Percentiles rank a stretch among this genome's conserved stretches.
phyloP scores from a whole-genome alignment of 108 stramenopile genomes.

The Cyclotella baltica region DNA sequence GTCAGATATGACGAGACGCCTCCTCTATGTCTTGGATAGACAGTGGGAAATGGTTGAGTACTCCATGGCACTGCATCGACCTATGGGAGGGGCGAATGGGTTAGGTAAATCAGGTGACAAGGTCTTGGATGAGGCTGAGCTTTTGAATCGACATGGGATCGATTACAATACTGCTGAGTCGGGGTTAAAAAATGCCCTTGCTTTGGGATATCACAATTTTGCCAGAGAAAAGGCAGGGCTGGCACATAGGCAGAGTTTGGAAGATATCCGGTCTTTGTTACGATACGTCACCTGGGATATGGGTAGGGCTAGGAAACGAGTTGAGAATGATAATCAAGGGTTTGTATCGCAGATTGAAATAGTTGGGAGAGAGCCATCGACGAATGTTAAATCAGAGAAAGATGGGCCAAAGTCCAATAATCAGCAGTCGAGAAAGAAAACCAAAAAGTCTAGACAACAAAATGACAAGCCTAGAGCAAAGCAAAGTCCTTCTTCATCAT shows the following conservation, averaged over 20 bases:
- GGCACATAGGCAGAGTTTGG: slow-evolving; percentile 19
- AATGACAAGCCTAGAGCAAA: slow-evolving; percentile 8
- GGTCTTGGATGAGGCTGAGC: neutral
- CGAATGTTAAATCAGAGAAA: neutral
- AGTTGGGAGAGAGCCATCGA: slow-evolving; percentile 10
- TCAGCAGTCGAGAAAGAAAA: neutral
- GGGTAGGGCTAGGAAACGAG: slow-evolving; percentile 29
- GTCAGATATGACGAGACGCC: slow-evolving; percentile 34
- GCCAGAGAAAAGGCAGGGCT: slow-evolving; percentile 19
- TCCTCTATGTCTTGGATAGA: slow-evolving; percentile 31
- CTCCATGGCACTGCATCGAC: slow-evolving; percentile 29
- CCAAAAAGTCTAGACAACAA: slow-evolving; percentile 11
- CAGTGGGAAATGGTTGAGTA: slow-evolving; percentile 45
- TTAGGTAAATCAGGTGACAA: slow-evolving; percentile 27
- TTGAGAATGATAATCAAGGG: slow-evolving; percentile 7
- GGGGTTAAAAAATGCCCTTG: slow-evolving; percentile 20
- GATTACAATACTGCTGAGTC: slow-evolving; percentile 17
- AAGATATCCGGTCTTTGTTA: slow-evolving; percentile 33
- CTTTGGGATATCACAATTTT: slow-evolving; percentile 28
- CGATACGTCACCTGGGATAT: slow-evolving; percentile 44
- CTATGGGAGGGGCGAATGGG: slow-evolving; percentile 24
- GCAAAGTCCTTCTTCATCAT: neutral
- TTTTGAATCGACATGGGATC: slow-evolving; percentile 10
- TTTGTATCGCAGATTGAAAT: slow-evolving; percentile 34
- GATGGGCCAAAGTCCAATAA: neutral